A percentile compares a stretch with the other conserved stretches of the same genome.
Conservation (phyloP, 305 asterid genomes). For the Solanum hybrid region DNA sequence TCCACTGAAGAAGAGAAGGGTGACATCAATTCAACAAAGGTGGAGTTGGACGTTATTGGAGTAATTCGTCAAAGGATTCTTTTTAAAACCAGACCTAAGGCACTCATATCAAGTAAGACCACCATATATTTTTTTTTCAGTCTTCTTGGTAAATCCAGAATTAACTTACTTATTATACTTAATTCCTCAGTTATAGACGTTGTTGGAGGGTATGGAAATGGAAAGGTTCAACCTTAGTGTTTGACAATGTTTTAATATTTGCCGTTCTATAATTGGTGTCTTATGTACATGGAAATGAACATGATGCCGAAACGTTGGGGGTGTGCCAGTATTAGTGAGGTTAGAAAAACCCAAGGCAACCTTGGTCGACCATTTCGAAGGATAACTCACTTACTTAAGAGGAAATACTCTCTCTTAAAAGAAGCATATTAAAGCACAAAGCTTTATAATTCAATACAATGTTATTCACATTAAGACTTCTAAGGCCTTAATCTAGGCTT, state of each 20-base stretch:
- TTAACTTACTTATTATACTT: background rate
- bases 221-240: background rate
- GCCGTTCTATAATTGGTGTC: background rate
- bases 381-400: background rate
- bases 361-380: background rate
- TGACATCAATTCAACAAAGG: slow-evolving; percentile 20
- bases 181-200: background rate
- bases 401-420: background rate
- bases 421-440: background rate
- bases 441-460: background rate
- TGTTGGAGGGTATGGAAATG: background rate
- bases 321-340: background rate
- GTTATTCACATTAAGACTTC: background rate
- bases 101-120: slow-evolving; percentile 66
- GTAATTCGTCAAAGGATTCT: slow-evolving; percentile 67
- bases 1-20: slow-evolving; percentile 20
- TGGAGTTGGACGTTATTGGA: slow-evolving; percentile 68
- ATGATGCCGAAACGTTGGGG: background rate
- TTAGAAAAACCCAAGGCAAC: background rate
- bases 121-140: background rate
- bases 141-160: background rate
- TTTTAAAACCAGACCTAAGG: slow-evolving; percentile 93
- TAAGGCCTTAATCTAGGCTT: background rate
- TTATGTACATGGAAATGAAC: background rate
- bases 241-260: background rate